Base-by-base conservation (phyloP, 306 rosid species). In the Medicago lupulina region DNA sequence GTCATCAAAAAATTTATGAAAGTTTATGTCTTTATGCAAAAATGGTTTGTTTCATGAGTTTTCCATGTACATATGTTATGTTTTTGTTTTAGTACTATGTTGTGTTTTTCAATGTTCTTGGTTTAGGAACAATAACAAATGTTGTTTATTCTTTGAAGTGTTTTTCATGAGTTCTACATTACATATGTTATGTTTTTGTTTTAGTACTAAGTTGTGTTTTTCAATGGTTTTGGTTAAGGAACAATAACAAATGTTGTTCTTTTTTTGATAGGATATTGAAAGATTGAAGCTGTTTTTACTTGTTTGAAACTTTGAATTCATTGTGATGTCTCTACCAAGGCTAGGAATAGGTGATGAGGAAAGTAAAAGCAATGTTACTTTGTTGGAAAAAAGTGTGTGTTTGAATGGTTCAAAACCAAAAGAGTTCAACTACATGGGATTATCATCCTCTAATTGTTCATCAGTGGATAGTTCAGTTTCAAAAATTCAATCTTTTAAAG, bases 401-500 rank as follows among this genome's bases (percentile, higher is more conserved):
- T 79, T 61, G 31, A 85, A 73, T 67, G 81, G 73, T 68, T 72
- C 83, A 15, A 88, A 86, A 67, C 75, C 88, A 44, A 88, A 89
- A 82, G 98, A 93, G 84, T 87, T 69, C 14, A 86, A 93, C 85
- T 93, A 93, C 79, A 86, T 93, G 91, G 91, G 96, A 60, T 77
- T 93, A 49, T 90, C 98, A 63, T 89, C 94, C 59, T 89, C 94
- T 41, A 94, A 86, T 76, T 89, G 85, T 77, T 85, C 95, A 61
- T 87, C 95, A 0, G 89, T 76, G 81, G 90, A 89, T 76, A 89
- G 98, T 78, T 86, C 80, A 89, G 98, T 76, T 87, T 88, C 13
- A 36, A 58, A 58, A 28, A 77, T 53, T 16, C 85, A 83, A 16
- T 74, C 89, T 17, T 85, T 72, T 58, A 34, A 87, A 18, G 88